A percentile compares a stretch with the other conserved stretches of the same genome.
Conservation (phyloP, 768 basidiomycete genomes). For the Termitomyces heimii region DNA sequence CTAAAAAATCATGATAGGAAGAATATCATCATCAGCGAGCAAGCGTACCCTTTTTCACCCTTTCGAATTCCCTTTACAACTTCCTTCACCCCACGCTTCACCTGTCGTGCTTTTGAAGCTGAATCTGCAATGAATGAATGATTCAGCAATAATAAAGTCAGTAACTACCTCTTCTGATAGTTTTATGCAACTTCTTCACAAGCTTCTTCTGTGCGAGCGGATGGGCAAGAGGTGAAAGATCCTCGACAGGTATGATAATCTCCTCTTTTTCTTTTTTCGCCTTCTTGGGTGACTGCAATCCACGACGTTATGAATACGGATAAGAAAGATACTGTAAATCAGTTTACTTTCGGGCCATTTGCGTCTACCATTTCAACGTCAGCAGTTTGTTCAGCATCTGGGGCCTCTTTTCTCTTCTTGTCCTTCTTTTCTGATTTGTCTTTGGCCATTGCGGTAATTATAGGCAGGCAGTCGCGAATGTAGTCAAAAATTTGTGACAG, state of each 20-base stretch:
- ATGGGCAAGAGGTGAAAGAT: conserved; percentile 90
- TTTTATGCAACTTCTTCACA: conserved; percentile 90
- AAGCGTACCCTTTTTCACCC: conserved; percentile 87
- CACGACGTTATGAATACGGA: conserved; percentile 11
- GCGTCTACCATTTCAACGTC: conserved; percentile 49
- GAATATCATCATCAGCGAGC: not conserved
- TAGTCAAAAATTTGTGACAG: conserved; percentile 14
- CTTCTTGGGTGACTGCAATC: conserved; percentile 48
- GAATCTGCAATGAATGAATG: conserved; percentile 4
- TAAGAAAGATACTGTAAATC: conserved; percentile 2
- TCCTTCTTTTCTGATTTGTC: conserved; percentile 76
- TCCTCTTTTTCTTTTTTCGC: conserved; percentile 61
- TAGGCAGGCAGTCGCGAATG: not conserved
- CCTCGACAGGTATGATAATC: conserved; percentile 63
- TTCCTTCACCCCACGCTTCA: conserved; percentile 98
- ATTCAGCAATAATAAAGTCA: not conserved
- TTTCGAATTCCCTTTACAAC: conserved; percentile 97
- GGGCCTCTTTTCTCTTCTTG: conserved; percentile 54
- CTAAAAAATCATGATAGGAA: conserved; percentile 29
- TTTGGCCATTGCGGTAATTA: conserved; percentile 49
- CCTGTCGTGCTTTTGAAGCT: conserved; percentile 93
- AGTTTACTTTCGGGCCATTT: conserved; percentile 23
- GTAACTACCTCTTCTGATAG: conserved; percentile 81
- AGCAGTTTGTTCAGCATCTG: conserved; percentile 30
- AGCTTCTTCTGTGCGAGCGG: conserved; percentile 94